Evolutionary conservation across 306 rosid species (phyloP).

Genomic region (Ziziphus jujuba): DNA sequence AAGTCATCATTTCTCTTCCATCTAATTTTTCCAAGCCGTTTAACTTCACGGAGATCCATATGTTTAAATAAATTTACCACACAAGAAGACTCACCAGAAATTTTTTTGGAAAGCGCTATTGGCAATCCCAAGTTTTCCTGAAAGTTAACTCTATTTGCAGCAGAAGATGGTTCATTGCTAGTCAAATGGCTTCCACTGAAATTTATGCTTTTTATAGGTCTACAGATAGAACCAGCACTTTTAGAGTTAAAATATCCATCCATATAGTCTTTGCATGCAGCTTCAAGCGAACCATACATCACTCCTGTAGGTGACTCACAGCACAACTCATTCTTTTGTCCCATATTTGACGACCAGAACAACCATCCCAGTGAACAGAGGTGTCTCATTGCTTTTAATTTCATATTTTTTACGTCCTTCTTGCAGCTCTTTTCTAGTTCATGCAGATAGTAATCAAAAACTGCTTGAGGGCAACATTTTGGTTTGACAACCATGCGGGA

Average conservation of each 20-base stretch:
- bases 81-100: neutral
- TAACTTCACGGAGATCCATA: neutral
- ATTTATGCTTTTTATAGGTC: neutral
- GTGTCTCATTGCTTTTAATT: constrained; percentile 44
- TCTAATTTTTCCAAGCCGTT: constrained; percentile 14
- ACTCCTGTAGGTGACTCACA: constrained; percentile 47
- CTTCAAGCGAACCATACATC: constrained; percentile 27
- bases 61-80: neutral
- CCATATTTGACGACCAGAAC: neutral
- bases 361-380: constrained; percentile 53
- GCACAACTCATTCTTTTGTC: constrained; percentile 1
- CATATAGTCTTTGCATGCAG: constrained; percentile 46
- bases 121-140: neutral
- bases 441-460: constrained; percentile 38
- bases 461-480: constrained; percentile 41
- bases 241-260: constrained; percentile 7
- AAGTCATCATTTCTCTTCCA: constrained; percentile 17
- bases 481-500: constrained; percentile 20
- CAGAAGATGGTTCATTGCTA: neutral
- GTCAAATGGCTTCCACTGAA: neutral
- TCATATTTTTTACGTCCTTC: constrained; percentile 8
- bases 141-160: neutral
- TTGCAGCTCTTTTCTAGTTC: neutral
- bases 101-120: neutral
- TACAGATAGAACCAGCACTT: neutral